Base-by-base conservation (phyloP, 192 early-diverging fungal genomes). In the Umbelopsis isabellina region DNA sequence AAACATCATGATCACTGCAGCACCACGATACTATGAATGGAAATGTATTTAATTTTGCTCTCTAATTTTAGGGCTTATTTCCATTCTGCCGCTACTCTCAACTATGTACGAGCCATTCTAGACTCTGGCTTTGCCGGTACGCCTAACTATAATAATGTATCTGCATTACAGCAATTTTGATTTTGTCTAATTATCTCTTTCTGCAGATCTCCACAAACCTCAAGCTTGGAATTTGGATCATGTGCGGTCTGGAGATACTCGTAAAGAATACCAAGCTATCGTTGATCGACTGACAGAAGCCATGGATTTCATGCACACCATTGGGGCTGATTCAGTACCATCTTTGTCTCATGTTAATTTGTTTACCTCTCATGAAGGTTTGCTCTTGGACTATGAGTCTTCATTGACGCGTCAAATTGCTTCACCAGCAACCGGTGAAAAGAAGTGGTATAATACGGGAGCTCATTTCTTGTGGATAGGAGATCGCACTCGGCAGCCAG, bases 401-500 rank as follows among this genome's bases (percentile, higher is more conserved):
- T 83, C 87, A 21, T 82, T 99, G 49, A 99, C 97, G 0, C 87
- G 94, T 2, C 71, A 83, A 5, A 70, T 88, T 67, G 69, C 80
- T 44, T 84, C 84, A 64, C 77, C 87, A 13, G 71, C 74, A n/a
- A 55, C 77, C 10, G 80, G 83, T 9, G 79, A 85, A 25, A 75
- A 80, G 71, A 85, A 87, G 70, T 92, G 86, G 75, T 99, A 97
- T 85, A 99, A 99, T 78, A 78, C 94, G 33, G 94, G 95, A 16
- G 88, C 97, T 3, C 97, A 99, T 81, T 98, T 96, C 76, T 85
- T 99, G 75, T 99, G 97, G 97, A 95, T 98, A 70, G 97, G 97
- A 27, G 97, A 99, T 83, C 91, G 97, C 47, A 99, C 97, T 3
- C 87, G 97, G 27, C 95, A 98, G 75, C 82, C 97, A 2, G 89